These are phyloP conservation scores for Lasiodiplodia gonubiensis DNA, from an alignment of 2,329 filamentous ascomycete genomes.

Conservation along the genomic window DNA sequence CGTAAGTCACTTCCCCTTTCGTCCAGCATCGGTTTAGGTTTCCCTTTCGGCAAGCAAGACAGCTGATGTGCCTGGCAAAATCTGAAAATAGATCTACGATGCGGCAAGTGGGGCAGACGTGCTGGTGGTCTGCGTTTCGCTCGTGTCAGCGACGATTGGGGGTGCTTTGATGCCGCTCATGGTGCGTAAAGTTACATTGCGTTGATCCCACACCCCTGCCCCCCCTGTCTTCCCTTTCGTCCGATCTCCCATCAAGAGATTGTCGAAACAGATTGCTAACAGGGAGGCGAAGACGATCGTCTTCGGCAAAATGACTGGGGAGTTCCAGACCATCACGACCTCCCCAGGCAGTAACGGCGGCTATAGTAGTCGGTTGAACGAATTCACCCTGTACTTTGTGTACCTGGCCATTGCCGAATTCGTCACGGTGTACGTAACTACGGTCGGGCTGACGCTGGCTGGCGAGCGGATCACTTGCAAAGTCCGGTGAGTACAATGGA, in stretches of 20 bases:
- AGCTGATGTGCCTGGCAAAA: background rate
- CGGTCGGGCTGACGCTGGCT: constrained; percentile 79
- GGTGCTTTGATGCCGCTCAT: constrained; percentile 46
- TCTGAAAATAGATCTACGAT: background rate
- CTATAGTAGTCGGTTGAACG: constrained; percentile 40
- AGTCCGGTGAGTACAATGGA: constrained; percentile 38
- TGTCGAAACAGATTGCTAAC: constrained; percentile 44
- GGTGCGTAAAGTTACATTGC: constrained; percentile 40
- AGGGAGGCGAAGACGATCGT: constrained; percentile 34
- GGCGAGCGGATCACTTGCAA: constrained; percentile 51
- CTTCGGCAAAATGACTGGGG: constrained; percentile 47
- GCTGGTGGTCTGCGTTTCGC: background rate
- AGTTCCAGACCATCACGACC: constrained; percentile 38
- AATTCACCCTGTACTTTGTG: constrained; percentile 46
- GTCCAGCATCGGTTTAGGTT: background rate
- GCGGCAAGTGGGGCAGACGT: background rate
- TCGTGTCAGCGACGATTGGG: constrained; percentile 38
- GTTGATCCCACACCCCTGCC: background rate
- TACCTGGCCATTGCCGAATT: constrained; percentile 40
- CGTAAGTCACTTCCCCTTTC: background rate
- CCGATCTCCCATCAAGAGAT: constrained; percentile 34
- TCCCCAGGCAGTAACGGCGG: constrained; percentile 36
- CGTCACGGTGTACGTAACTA: constrained; percentile 57
- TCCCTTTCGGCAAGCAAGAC: background rate
- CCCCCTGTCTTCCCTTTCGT: background rate